Conservation (phyloP, 352 stramenopile genomes). For the Peronosclerospora sorghi region DNA sequence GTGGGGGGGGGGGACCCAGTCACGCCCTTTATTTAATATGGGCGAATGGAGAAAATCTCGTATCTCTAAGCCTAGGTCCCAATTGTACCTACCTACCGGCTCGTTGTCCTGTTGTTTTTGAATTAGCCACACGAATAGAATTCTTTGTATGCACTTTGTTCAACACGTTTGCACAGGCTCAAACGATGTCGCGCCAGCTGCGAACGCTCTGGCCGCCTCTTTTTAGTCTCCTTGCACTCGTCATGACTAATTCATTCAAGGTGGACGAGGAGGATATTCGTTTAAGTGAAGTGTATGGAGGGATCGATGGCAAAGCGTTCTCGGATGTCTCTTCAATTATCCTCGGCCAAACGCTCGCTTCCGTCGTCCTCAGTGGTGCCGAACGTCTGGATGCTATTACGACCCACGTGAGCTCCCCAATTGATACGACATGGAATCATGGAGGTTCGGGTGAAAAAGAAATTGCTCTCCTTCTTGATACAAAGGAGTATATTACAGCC, state of each 20-base stretch:
- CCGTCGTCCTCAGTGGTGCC: slow-evolving; percentile 9
- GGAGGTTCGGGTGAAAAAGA: slow-evolving; percentile 7
- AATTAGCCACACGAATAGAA: too few species aligned
- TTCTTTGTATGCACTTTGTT: too few species aligned
- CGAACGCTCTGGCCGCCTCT: too few species aligned
- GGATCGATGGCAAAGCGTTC: slow-evolving; percentile 7
- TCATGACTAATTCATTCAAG: neutral
- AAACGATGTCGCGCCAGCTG: too few species aligned
- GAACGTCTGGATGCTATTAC: slow-evolving; percentile 7
- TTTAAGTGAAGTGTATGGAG: slow-evolving; percentile 11
- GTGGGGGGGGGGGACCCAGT: too few species aligned
- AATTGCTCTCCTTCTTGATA: slow-evolving; percentile 1
- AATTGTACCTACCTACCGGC: too few species aligned
- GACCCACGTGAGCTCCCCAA: slow-evolving; percentile 1
- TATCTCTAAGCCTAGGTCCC: too few species aligned
- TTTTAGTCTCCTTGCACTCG: neutral
- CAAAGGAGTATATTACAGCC: slow-evolving; percentile 9
- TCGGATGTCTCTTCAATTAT: slow-evolving; percentile 11
- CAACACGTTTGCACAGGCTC: too few species aligned
- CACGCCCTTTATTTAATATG: too few species aligned
- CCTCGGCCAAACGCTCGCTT: slow-evolving; percentile 10
- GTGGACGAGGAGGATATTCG: slow-evolving; percentile 7
- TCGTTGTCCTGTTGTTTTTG: too few species aligned
- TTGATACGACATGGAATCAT: slow-evolving; percentile 8
- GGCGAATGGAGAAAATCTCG: too few species aligned